Base-by-base conservation (phyloP, 179 eudicot genomes). In the Vitellaria paradoxa region DNA sequence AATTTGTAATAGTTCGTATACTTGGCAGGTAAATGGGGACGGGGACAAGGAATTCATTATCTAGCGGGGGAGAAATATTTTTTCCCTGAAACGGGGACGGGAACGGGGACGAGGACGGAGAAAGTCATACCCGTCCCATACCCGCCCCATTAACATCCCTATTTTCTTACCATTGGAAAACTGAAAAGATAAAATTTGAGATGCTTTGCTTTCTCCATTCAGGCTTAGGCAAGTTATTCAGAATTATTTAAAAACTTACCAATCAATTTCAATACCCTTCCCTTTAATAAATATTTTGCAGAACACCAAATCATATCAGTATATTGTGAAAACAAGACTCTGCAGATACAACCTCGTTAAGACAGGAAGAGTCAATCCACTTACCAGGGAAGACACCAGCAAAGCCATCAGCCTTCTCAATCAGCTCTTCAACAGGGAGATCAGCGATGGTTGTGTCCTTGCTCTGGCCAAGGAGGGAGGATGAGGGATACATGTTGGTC, bases 381-480 rank as follows among this genome's bases (percentile, higher is more conserved):
- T 66, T 82, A 92, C 97, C 97, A 55, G 98, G 98, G 82, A 93
- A 93, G 81, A 93, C 98, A 4, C 98, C 98, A 10, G 98, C 98
- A 82, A 93, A 93, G 26, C 97, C 98, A 80, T 93, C 98, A 59
- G 98, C 98, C 79, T 87, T 91, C 84, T 93, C 97, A 72, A 93
- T 93, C 82, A 93, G 89, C 79, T 93, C 97, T 74, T 93, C 97
- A 64, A 93, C 81, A 14, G 97, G 93, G 66, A 91, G 75, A 78
- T 81, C 9, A 76, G 89, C 94, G 14, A 89, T 78, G 59, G 80
- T 76, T 69, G 80, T 82, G 66, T 93, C 97, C 81, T 86, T 93
- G 78, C 82, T 73, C 55, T 93, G 88, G 26, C 97, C 97, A 8
- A 93, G 94, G 61, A 93, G 87, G 70, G 97, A 88, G 63, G 97